phyloP scores from a whole-genome alignment of 1,284 basidiomycete species.

The Cystobasidiaceae sp. region DNA sequence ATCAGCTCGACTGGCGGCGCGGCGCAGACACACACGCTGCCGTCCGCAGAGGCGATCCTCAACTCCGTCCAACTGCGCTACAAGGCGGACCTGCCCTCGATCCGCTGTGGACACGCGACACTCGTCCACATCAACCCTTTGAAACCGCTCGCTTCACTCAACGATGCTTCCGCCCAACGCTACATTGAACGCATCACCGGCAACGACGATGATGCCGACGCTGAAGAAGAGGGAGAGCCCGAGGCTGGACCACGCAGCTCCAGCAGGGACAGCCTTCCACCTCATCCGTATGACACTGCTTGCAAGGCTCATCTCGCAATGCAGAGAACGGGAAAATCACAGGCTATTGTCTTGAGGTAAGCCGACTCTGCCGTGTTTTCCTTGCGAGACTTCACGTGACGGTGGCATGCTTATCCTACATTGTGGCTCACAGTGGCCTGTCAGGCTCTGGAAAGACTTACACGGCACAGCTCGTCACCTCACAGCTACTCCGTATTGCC shows the following conservation, averaged over 20 bases:
- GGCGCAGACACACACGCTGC: constrained; percentile 32
- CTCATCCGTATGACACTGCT: constrained; percentile 82
- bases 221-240: too few species aligned
- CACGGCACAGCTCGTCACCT: constrained; percentile 65
- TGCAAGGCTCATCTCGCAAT: constrained; percentile 74
- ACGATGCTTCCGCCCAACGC: constrained; percentile 71
- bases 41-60: constrained; percentile 50
- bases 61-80: constrained; percentile 76
- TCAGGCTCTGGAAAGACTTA: constrained; percentile 83
- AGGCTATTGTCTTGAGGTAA: constrained; percentile 73
- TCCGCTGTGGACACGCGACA: constrained; percentile 64
- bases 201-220: constrained; percentile 53
- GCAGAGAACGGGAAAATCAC: constrained; percentile 68
- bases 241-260: too few species aligned
- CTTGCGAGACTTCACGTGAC: too few species aligned
- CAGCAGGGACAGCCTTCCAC: constrained; percentile 45
- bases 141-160: constrained; percentile 70
- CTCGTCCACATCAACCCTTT: constrained; percentile 80
- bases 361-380: too few species aligned
- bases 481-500: constrained; percentile 77
- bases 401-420: too few species aligned
- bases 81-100: constrained; percentile 74
- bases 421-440: constrained; percentile 65
- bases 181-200: constrained; percentile 72
- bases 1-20: neutral